A percentile compares a stretch with the other conserved stretches of the same genome.
Conservation (phyloP, 2,329 filamentous ascomycete genomes). For the Colletotrichum lentis region DNA sequence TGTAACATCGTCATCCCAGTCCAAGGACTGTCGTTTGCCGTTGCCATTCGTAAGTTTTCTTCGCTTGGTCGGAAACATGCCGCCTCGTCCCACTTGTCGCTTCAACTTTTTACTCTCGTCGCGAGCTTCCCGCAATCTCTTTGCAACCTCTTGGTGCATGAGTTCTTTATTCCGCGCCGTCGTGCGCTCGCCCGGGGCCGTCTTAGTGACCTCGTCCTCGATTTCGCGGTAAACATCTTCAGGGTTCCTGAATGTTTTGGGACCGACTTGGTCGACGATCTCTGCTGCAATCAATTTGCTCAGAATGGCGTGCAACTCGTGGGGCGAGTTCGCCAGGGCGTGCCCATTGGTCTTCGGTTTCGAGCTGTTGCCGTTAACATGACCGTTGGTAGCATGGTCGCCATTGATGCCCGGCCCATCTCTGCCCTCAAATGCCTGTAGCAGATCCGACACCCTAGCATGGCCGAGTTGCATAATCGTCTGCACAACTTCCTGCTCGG, state of each 20-base stretch:
- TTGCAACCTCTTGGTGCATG: conserved; percentile 64
- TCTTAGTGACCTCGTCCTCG: conserved; percentile 68
- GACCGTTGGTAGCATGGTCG: conserved; percentile 41
- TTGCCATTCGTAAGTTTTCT: conserved; percentile 63
- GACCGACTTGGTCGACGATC: conserved; percentile 70
- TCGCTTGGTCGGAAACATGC: conserved; percentile 56
- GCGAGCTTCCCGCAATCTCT: conserved; percentile 62
- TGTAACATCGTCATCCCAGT: conserved; percentile 52
- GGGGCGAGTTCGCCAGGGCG: conserved; percentile 54
- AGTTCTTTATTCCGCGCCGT: conserved; percentile 70
- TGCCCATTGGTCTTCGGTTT: conserved; percentile 49
- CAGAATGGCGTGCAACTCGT: conserved; percentile 60
- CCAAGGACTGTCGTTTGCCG: conserved; percentile 47
- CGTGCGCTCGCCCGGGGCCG: conserved; percentile 52
- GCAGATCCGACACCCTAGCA: conserved; percentile 74
- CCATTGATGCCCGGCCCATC: conserved; percentile 36
- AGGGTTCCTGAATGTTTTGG: conserved; percentile 65
- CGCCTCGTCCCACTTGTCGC: conserved; percentile 57
- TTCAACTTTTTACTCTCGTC: conserved; percentile 62
- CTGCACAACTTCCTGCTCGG: conserved; percentile 77
- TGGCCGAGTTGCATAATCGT: conserved; percentile 81
- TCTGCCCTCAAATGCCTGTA: conserved; percentile 63
- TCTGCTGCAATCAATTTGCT: conserved; percentile 69
- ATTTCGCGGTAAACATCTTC: conserved; percentile 69
- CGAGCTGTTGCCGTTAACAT: conserved; percentile 44